Evolutionary conservation across 163 green algal genomes (phyloP).

Genomic region (Coccomyxa subellipsoidea): DNA sequence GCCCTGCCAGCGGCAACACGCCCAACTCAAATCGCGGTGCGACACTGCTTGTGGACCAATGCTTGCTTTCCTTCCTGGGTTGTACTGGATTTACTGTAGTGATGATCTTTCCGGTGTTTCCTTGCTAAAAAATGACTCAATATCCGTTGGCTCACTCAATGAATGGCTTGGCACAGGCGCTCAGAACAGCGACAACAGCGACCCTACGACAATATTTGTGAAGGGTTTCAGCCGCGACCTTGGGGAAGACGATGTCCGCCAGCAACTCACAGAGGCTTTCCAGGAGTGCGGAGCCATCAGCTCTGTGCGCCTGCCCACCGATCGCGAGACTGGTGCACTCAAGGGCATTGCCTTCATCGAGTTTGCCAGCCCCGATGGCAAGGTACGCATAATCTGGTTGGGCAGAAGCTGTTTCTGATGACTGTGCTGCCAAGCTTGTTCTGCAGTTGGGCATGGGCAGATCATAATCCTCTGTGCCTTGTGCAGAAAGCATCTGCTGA

Average conservation of each 20-base stretch:
- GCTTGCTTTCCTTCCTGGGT: neutral
- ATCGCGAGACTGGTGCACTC: conserved; percentile 71
- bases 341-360: conserved; percentile 88
- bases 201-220: conserved; percentile 86
- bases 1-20: conserved; percentile 25
- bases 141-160: neutral
- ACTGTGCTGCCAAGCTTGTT: neutral
- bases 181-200: conserved; percentile 8
- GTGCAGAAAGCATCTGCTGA: conserved; percentile 42
- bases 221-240: conserved; percentile 87
- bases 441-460: neutral
- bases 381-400: conserved; percentile 36
- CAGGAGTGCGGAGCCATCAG: conserved; percentile 71
- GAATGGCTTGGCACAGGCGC: neutral
- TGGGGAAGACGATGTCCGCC: conserved; percentile 69
- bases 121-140: neutral
- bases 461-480: neutral
- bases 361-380: conserved; percentile 74
- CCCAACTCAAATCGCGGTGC: neutral
- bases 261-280: conserved; percentile 70
- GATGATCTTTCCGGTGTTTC: neutral
- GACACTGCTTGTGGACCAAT: neutral
- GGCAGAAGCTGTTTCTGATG: neutral
- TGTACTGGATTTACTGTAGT: neutral
- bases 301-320: conserved; percentile 64